Base-by-base conservation (phyloP, 306 rosid genomes). In the Cucurbita pepo region DNA sequence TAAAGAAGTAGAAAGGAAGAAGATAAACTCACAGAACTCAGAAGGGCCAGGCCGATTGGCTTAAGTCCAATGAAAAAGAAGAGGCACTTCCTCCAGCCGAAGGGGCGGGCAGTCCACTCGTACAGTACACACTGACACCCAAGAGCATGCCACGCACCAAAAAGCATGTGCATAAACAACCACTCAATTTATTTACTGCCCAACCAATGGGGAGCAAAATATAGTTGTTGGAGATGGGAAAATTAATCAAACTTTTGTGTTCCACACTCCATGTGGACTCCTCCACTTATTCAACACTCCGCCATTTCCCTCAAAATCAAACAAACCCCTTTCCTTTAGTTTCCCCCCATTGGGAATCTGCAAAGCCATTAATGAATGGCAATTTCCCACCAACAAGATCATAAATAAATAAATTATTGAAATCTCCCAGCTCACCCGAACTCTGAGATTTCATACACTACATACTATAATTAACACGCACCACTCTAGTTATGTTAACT, bases 301-400 rank as follows among this genome's bases (percentile, higher is more conserved):
- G 41, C 67, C 72, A 57, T 64, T 51, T 77, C 71, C 77, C 51
- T 70, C 48, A 79, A 75, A 71, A 80, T 78, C 76, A 79, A 69
- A 78, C 76, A 75, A 78, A 67, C 82, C 76, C 81, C 88, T 14
- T 16, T 25, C 69, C 69, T 36, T 69, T 50, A 50, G 54, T 50
- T 50, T 50, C 81, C 74, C 54, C 74, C 83, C 90, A 85, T 88
- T 71, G 96, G 95, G 92, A 91, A 91, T 88, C 88, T 80, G 90
- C 89, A 84, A 83, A 71, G 88, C 91, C 92, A 89, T 84, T 82
- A 81, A 86, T 82, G 88, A 83, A 83, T 82, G 84, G 85, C 93
- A 36, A 77, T 83, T 85, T 85, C 87, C 82, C 79, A 63, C 79
- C 58, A 76, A 79, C 71, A 13, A 77, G 16, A 83, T 51, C 71